Conservation (phyloP, 495 filamentous ascomycete species). For the Neurospora hispaniola region DNA sequence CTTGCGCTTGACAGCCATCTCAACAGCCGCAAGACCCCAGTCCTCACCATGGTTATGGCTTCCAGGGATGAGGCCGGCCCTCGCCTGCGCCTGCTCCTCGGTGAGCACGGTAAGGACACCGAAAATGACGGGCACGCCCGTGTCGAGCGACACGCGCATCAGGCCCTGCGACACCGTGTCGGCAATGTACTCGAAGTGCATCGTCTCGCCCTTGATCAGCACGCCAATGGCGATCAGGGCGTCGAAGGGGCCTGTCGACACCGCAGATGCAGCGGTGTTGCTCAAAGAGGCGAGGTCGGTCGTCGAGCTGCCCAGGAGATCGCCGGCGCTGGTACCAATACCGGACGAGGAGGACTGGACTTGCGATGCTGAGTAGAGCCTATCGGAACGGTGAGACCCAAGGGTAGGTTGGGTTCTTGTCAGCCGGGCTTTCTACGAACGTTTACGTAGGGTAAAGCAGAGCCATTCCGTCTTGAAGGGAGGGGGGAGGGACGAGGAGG, state of each 20-base stretch:
- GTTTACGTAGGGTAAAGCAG: neutral
- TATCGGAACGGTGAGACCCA: conserved; percentile 19
- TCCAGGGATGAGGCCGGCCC: conserved; percentile 62
- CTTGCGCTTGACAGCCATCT: conserved; percentile 60
- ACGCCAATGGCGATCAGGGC: conserved; percentile 92
- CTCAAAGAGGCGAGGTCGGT: conserved; percentile 43
- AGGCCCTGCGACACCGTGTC: conserved; percentile 80
- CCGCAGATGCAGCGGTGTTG: conserved; percentile 12
- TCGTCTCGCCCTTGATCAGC: conserved; percentile 94
- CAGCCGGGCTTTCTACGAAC: neutral
- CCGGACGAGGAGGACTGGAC: conserved; percentile 60
- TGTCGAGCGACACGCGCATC: conserved; percentile 88
- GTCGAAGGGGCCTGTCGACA: conserved; percentile 60
- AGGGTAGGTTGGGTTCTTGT: neutral
- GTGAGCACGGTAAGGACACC: conserved; percentile 81
- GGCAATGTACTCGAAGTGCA: conserved; percentile 98
- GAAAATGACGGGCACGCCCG: conserved; percentile 81
- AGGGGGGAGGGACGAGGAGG: neutral
- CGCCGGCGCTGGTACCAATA: conserved; percentile 59
- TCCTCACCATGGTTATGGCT: conserved; percentile 81
- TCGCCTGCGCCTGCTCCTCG: conserved; percentile 75
- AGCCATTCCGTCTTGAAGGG: neutral
- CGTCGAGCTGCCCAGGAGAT: conserved; percentile 62
- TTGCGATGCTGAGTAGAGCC: conserved; percentile 79
- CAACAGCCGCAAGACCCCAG: conserved; percentile 70